Base-by-base conservation (phyloP, 2,329 filamentous ascomycete genomes). In the Aspergillus floridensis region DNA sequence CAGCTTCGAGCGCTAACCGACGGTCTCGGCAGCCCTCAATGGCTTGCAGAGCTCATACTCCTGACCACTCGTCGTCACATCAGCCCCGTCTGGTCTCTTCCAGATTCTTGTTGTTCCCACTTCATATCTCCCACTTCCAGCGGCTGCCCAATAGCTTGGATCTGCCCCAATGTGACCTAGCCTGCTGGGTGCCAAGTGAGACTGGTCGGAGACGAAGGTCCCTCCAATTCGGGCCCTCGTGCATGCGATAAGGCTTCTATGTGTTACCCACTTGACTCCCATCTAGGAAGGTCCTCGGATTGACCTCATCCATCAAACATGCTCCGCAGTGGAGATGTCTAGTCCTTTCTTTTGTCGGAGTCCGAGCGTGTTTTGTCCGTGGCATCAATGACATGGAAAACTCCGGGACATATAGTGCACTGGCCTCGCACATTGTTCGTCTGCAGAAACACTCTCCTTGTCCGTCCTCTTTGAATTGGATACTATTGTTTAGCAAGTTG, bases 281-380 rank as follows among this genome's bases (percentile, higher is more conserved):
- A 12, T 55, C 54, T 49, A 32, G 51, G 51, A 49, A 59, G 50
- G 51, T 49, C 49, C 7, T 31, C 49, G 51, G 41, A 59, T 59
- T n/a, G 24, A 29, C 53, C 53, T 44, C 41, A 19, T 48, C 53
- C 7, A 44, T 14, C 53, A 21, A 35, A 5, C n/a, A 16, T 48
- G 53, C 41, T 55, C 53, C 53, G 53, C 53, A 48, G 53, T 55
- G 53, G 53, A 48, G 53, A 29, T 22, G 5, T 10, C 53, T n/a
- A 29, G n/a, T 55, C 41, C 24, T 44, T 46, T 47, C 29, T 32
- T 22, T 48, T 22, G 41, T 55, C 53, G 41, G 44, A 31, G 29
- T 46, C 26, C 53, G 53, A 55, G 29, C 41, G 47, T 48, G 53
- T 48, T 35, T 55, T 50, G 44, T 53, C 24, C 22, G 29, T 29